Percentiles rank a stretch among this genome's conserved stretches.
Conservation (phyloP, 495 filamentous ascomycete species). For the Penicillium goetzii region DNA sequence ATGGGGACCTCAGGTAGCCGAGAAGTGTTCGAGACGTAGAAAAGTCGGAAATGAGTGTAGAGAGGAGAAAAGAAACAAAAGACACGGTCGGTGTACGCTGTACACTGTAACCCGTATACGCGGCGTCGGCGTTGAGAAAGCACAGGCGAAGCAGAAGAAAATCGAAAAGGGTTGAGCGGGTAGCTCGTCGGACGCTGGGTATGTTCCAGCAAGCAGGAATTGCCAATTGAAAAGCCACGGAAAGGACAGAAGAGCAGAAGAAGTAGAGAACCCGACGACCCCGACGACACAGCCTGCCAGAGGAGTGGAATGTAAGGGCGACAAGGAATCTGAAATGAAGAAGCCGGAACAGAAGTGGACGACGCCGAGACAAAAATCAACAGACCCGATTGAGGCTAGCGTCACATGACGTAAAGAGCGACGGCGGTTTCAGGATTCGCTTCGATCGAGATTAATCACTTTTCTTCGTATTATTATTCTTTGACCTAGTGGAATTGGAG, state of each 20-base stretch:
- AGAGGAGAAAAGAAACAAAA: neutral
- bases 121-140: conserved; percentile 9
- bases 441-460: conserved; percentile 6
- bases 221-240: conserved; percentile 10
- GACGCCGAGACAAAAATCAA: conserved; percentile 38
- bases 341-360: conserved; percentile 27
- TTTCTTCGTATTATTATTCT: neutral
- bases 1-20: conserved; percentile 1
- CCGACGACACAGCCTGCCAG: conserved; percentile 31
- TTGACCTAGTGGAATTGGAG: neutral
- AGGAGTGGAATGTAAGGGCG: conserved; percentile 28
- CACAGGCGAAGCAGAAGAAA: neutral
- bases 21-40: neutral
- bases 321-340: conserved; percentile 8
- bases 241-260: conserved; percentile 16
- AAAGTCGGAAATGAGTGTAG: neutral
- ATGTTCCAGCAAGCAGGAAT: conserved; percentile 12
- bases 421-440: conserved; percentile 24
- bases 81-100: conserved; percentile 6
- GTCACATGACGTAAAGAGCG: conserved; percentile 35
- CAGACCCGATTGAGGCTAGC: conserved; percentile 30
- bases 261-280: conserved; percentile 15
- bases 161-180: conserved; percentile 13
- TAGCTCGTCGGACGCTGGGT: conserved; percentile 14
- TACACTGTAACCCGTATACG: conserved; percentile 13